Percentiles rank a stretch among this genome's conserved stretches.
phyloP scores from a whole-genome alignment of 1,139 yeast genomes.

The Lipomyces yarrowii region DNA sequence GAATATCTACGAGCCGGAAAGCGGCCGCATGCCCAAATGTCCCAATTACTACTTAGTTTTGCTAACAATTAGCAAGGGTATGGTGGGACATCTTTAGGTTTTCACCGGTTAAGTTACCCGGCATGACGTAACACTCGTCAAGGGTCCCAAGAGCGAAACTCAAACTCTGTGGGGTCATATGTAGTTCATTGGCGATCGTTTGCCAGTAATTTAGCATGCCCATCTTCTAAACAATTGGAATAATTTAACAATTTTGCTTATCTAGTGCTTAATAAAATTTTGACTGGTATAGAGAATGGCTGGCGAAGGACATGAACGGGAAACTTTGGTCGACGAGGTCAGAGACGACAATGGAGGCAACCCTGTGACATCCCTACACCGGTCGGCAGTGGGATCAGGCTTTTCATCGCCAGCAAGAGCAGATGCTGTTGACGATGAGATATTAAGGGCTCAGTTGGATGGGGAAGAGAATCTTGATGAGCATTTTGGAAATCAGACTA shows the following conservation, averaged over 20 bases:
- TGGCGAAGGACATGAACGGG: not conserved
- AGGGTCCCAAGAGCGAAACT: no score
- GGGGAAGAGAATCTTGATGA: not conserved
- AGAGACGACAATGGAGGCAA: not conserved
- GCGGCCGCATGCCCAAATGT: no score
- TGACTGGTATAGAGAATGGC: not conserved
- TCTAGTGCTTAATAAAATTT: not conserved
- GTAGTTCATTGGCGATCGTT: no score
- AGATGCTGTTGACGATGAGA: not conserved
- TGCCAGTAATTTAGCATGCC: not conserved
- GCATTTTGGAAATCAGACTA: conserved; percentile 43
- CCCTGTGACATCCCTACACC: not conserved
- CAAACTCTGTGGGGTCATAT: no score
- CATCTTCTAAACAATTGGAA: not conserved
- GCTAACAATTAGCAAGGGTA: no score
- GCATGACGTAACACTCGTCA: no score
- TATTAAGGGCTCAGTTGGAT: not conserved
- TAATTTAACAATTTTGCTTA: not conserved
- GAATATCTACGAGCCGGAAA: not conserved
- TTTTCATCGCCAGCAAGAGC: not conserved
- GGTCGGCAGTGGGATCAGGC: not conserved
- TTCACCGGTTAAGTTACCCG: no score
- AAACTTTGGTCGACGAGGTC: not conserved
- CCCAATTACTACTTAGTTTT: no score
- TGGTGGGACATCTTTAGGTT: no score